Percentiles rank a stretch among this genome's conserved stretches.
These are phyloP conservation scores for Exophiala calicioides DNA, from an alignment of 2,329 filamentous ascomycete species.

Conservation along the genomic window DNA sequence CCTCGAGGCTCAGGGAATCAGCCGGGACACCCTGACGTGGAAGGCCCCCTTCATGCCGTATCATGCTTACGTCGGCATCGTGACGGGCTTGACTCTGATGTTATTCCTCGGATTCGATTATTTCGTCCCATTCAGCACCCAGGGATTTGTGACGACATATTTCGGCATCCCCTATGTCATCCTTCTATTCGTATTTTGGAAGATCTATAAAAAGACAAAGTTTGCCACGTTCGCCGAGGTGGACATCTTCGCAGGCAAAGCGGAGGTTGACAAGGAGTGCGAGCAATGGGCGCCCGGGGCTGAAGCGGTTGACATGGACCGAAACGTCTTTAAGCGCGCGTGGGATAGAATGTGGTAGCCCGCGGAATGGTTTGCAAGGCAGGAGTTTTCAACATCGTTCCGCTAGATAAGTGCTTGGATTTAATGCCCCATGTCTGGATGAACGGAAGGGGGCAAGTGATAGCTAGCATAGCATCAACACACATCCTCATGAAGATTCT, in stretches of 20 bases:
- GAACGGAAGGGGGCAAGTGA: too few species aligned
- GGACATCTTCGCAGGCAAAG: constrained; percentile 35
- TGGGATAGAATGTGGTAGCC: too few species aligned
- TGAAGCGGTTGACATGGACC: too few species aligned
- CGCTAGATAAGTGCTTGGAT: too few species aligned
- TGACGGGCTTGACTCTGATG: constrained; percentile 55
- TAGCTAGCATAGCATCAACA: too few species aligned
- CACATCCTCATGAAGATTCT: too few species aligned
- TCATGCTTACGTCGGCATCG: constrained; percentile 63
- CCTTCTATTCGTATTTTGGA: constrained; percentile 42
- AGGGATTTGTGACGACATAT: constrained; percentile 54
- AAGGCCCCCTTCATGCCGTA: constrained; percentile 68
- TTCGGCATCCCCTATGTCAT: constrained; percentile 46
- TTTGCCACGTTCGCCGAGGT: constrained; percentile 31
- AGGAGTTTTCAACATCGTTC: too few species aligned
- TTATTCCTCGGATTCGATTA: constrained; percentile 63
- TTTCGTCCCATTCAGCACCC: constrained; percentile 43
- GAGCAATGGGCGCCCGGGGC: constrained; percentile 36
- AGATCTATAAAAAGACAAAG: constrained; percentile 32
- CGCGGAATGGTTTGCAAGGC: too few species aligned
- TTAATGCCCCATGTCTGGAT: too few species aligned
- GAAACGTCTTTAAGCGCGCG: too few species aligned
- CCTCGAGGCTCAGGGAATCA: constrained; percentile 65
- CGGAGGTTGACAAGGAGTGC: constrained; percentile 37
- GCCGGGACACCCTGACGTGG: constrained; percentile 68